A percentile compares a stretch with the other conserved stretches of the same genome.
Evolutionary conservation across 345 rosid genomes (phyloP).

Genomic region (Citrus mangshanensis): DNA sequence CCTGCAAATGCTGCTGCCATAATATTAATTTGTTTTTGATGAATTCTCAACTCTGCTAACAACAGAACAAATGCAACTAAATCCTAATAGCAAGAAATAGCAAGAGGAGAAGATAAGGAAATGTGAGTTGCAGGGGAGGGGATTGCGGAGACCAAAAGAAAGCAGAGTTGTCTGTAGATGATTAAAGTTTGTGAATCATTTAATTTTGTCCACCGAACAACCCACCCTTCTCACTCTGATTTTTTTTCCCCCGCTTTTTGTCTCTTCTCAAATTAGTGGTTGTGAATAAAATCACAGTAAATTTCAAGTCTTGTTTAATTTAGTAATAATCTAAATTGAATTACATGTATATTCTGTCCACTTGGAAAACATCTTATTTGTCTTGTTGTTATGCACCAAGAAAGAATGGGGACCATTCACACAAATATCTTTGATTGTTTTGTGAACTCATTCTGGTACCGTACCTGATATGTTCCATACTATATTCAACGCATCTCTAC

Average conservation of each 20-base stretch:
- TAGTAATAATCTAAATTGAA: not conserved
- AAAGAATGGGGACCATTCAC: not conserved
- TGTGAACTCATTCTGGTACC: not conserved
- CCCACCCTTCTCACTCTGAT: slow-evolving; percentile 14
- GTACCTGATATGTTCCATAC: too few species aligned
- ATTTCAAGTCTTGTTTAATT: not conserved
- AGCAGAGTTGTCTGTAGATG: slow-evolving; percentile 28
- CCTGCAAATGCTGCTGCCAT: slow-evolving; percentile 99
- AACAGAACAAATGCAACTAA: not conserved
- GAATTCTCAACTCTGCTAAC: not conserved
- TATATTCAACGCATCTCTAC: too few species aligned
- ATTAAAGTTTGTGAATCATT: slow-evolving; percentile 40
- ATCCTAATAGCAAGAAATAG: not conserved
- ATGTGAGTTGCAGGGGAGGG: slow-evolving; percentile 12
- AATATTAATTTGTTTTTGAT: not conserved
- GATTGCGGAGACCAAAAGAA: slow-evolving; percentile 34
- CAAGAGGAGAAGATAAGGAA: slow-evolving; percentile 17
- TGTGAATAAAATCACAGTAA: not conserved
- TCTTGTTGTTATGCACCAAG: not conserved
- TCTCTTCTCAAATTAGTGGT: not conserved
- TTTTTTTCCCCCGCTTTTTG: not conserved
- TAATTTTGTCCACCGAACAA: slow-evolving; percentile 28
- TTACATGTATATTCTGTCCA: too few species aligned
- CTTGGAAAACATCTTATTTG: slow-evolving; percentile 2
- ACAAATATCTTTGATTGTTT: not conserved